A percentile compares a stretch with the other conserved stretches of the same genome.
Conservation (phyloP, 1,139 yeast species). For the Zhuliangozyma parablackwelliae region DNA sequence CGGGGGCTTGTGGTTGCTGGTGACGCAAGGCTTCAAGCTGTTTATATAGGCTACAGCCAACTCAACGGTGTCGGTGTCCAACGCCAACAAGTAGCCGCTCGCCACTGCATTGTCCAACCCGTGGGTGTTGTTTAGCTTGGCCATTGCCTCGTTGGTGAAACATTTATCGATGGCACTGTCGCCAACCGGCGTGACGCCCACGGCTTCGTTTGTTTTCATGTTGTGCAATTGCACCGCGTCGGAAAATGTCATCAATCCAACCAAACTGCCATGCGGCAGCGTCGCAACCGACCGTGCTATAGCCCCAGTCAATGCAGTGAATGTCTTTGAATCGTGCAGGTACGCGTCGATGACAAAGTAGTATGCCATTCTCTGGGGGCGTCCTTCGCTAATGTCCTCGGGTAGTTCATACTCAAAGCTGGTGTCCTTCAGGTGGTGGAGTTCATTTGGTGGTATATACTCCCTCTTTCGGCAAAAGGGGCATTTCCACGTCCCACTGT, state of each 20-base stretch:
- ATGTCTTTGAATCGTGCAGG: constrained; percentile 21
- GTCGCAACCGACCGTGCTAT: constrained; percentile 12
- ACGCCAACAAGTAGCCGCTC: constrained; percentile 1
- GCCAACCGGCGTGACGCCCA: constrained; percentile 1
- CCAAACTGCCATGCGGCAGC: constrained; percentile 13
- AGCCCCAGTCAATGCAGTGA: constrained; percentile 11
- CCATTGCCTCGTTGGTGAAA: neutral
- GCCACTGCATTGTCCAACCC: neutral
- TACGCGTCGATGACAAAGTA: constrained; percentile 29
- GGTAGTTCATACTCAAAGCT: constrained; percentile 26
- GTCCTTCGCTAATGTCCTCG: constrained; percentile 14
- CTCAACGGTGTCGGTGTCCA: neutral
- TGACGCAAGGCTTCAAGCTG: constrained; percentile 19
- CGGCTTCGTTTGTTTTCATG: neutral
- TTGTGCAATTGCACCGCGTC: constrained; percentile 21
- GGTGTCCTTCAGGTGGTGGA: no score
- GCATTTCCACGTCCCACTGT: constrained; percentile 38
- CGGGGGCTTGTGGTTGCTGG: constrained; percentile 25
- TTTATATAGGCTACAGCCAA: neutral
- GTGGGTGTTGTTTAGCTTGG: neutral
- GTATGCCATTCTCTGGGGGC: constrained; percentile 11
- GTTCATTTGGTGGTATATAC: constrained; percentile 10
- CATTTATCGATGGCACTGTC: constrained; percentile 4
- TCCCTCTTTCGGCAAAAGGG: constrained; percentile 27
- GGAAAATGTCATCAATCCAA: constrained; percentile 28